Base-by-base conservation (phyloP, 2,329 filamentous ascomycete species). In the Fusarium armeniacum region DNA sequence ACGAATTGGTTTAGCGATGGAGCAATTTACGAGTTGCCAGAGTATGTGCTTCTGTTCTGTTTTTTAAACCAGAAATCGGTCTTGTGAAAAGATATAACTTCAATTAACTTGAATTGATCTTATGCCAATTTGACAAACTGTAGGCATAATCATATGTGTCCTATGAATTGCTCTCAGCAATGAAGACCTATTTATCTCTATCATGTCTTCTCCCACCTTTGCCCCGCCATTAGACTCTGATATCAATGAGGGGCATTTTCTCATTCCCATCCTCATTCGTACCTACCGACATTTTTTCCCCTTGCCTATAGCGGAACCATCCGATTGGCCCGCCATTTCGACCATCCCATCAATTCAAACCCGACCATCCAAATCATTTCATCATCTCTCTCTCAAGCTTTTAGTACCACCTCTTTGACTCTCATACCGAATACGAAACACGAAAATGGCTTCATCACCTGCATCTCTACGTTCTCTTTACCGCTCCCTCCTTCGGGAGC, bases 401-500 rank as follows among this genome's bases (percentile, higher is more conserved):
- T 35, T 36, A 38, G 40, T 20, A 24, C 33, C 26, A 44, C 24
- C 38, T 40, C 41, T 28, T 20, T 16, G 16, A 38, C 43, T 50
- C 33, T 54, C 12, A 36, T 33, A 38, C 51, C 28, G 36, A 53
- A 43, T 13, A 30, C 43, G 15, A 26, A 46, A 26, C 35, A 15
- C 18, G 11, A 73, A 16, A 58, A 80, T 80, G 77, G 62, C 78
- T 73, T 75, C 82, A 3, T 79, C 78, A 12, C 79, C 84, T 67
- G 78, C 86, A 41, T 82, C 83, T 40, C 78, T 92, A 43, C 93
- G 93, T 76, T 89, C 93, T 36, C 86, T 97, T 77, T 98, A 98
- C 86, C 93, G 95, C 75, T 87, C 91, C 43, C 85, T 98, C 76
- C 89, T 98, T 58, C 93, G 95, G 79, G 94, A 98, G 83, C 89